phyloP scores from a whole-genome alignment of 106 monocot species.

The Allium sativum region DNA sequence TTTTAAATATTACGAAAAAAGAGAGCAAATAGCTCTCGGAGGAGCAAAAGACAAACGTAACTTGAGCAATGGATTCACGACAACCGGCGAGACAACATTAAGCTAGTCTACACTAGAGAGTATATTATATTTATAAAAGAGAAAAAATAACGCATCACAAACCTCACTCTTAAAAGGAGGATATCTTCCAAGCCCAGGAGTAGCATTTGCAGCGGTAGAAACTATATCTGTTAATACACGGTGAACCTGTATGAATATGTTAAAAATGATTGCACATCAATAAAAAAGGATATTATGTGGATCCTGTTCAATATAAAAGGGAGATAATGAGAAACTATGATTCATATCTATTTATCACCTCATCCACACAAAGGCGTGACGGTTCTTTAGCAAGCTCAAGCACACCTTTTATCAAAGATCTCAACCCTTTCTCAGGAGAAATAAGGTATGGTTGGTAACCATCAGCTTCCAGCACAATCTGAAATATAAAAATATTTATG shows the following conservation, averaged over 20 bases:
- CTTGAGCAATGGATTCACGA: too few relatives aligned
- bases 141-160: slow-evolving; percentile 10
- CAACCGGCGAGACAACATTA: not conserved
- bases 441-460: slow-evolving; percentile 95
- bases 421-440: slow-evolving; percentile 86
- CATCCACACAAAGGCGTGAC: slow-evolving; percentile 92
- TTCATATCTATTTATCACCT: slow-evolving; percentile 27
- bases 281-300: not conserved
- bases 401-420: slow-evolving; percentile 69
- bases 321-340: not conserved
- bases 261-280: not conserved
- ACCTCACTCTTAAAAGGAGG: slow-evolving; percentile 69
- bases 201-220: slow-evolving; percentile 68
- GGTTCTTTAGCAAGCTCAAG: slow-evolving; percentile 77
- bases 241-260: slow-evolving; percentile 31
- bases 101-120: too few relatives aligned
- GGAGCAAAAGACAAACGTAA: too few relatives aligned
- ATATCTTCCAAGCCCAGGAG: slow-evolving; percentile 67
- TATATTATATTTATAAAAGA: not conserved
- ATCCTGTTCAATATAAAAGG: not conserved
- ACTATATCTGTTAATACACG: slow-evolving; percentile 58
- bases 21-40: too few relatives aligned
- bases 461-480: slow-evolving; percentile 98
- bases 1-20: too few relatives aligned
- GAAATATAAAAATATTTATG: not conserved